These are phyloP conservation scores for Acacia acuminata DNA, from an alignment of 306 rosid genomes.

Conservation along the genomic window DNA sequence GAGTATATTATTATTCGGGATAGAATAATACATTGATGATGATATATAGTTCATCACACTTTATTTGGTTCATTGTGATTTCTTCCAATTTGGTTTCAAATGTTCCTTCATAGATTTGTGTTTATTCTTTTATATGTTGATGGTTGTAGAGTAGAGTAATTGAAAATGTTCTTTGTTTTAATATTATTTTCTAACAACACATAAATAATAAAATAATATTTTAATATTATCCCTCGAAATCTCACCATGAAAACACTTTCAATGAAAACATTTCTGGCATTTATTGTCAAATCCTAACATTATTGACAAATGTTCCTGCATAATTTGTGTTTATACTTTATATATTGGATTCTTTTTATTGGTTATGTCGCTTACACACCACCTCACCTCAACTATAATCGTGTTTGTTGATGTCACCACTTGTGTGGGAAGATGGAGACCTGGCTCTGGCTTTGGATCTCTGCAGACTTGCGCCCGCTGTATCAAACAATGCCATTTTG, in stretches of 20 bases:
- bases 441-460: no score
- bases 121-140: not conserved
- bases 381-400: no score
- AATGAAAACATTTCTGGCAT: not conserved
- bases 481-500: no score
- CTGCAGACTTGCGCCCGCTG: no score
- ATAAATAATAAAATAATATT: not conserved
- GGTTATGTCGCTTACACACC: no score
- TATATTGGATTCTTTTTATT: no score
- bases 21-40: constrained; percentile 14
- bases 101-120: not conserved
- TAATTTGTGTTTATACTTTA: no score
- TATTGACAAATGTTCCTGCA: no score
- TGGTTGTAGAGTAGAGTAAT: not conserved
- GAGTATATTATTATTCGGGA: not conserved
- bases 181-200: no score
- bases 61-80: not conserved
- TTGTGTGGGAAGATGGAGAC: no score
- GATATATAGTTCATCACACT: no score
- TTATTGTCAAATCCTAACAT: not conserved
- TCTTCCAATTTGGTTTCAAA: not conserved
- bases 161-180: not conserved
- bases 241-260: not conserved
- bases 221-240: not conserved
- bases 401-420: no score